phyloP scores from a whole-genome alignment of 164 flowering plant genomes.

The Akebia trifoliata region DNA sequence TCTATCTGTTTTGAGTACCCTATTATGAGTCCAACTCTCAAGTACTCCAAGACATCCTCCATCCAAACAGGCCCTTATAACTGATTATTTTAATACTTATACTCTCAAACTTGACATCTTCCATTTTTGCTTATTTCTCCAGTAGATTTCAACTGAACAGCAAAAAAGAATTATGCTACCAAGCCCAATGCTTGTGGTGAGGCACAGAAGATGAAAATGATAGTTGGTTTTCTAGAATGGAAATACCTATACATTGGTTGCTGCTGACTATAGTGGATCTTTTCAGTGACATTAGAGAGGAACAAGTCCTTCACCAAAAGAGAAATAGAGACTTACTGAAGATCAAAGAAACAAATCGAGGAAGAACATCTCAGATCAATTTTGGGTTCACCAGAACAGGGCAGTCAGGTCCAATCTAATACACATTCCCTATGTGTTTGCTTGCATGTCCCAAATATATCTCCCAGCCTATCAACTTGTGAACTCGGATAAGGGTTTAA shows the following conservation, averaged over 20 bases:
- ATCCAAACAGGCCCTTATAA: too few species aligned
- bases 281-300: conserved; percentile 47
- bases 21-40: too few species aligned
- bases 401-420: conserved; percentile 15
- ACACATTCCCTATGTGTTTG: neutral
- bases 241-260: neutral
- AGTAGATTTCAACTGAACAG: too few species aligned
- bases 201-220: neutral
- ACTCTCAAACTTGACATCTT: too few species aligned
- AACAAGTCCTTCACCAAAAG: conserved; percentile 65
- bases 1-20: too few species aligned
- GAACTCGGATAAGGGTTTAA: too few species aligned
- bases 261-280: neutral
- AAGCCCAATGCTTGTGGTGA: neutral
- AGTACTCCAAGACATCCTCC: too few species aligned
- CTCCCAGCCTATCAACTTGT: neutral
- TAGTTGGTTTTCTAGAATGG: neutral
- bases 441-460: neutral
- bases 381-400: conserved; percentile 17
- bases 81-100: too few species aligned
- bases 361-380: conserved; percentile 52
- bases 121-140: too few species aligned
- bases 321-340: conserved; percentile 76
- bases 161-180: too few species aligned
- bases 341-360: conserved; percentile 49